Evolutionary conservation across 192 early-diverging fungal species (phyloP), one percentile per base, ranked within the genome.

Genomic region (Entophlyctis helioformis): DNA sequence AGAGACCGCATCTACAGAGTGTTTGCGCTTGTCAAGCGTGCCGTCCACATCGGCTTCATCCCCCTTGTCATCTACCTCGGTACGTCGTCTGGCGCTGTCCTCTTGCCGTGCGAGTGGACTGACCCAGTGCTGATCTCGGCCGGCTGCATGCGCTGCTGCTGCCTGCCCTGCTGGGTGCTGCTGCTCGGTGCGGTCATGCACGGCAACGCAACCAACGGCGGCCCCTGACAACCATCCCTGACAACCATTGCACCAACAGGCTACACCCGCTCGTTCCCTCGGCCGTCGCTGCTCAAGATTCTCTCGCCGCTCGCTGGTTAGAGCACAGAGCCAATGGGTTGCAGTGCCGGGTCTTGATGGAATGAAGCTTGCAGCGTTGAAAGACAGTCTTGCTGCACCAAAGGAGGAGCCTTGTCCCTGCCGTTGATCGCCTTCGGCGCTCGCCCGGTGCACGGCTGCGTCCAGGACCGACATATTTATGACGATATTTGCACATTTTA

Each of bases 11-110:
- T 71, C 37, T 52, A 54, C 39, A 71, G 69, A 60, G 24, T 64
- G 36, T 43, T 68, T 32, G 65, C 60, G 20, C 62, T 43, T 40
- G 50, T 45, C 13, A 46, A 42, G 35, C 58, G 50, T 19, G 52
- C 46, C 3, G 39, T 71, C 38, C 69, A 71, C 50, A 53, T 71
- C 38, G 69, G 59, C 6, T 71, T 64, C 59, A 71, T 71, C 50
- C 69, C 69, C 0, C 34, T 64, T 23, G 57, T 71, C 39, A 52
- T 71, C 26, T 71, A 67, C 59, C 44, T 71, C 33, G 69, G 69
- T 71, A 37, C 27, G 60, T 47, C 23, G 4, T 24, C 12, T 16
- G 27, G 12, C 43, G 7, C 5, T 6, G 18, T 6, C 7, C 13
- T 12, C 43, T 6, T 7, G 26, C 9, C 5, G 28, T 27, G 8